These are phyloP conservation scores for Rosa chinensis DNA, from an alignment of 306 rosid genomes.

Conservation along the genomic window DNA sequence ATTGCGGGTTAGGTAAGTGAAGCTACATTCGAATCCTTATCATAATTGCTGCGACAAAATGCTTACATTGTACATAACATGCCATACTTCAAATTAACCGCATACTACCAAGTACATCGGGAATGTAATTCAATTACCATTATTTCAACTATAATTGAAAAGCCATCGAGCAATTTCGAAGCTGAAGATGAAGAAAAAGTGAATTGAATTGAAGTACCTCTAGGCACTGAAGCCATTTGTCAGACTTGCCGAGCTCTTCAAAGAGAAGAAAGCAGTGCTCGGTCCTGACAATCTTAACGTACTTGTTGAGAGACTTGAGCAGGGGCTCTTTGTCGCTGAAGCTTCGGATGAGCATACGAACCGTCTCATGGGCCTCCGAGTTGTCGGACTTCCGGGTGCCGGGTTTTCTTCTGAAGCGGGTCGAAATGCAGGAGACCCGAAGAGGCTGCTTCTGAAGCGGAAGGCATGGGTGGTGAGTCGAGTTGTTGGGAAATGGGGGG, in stretches of 20 bases:
- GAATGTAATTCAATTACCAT: too few relatives aligned
- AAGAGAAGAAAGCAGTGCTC: constrained; percentile 86
- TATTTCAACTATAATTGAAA: too few relatives aligned
- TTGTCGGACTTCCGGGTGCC: constrained; percentile 20
- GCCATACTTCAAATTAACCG: neutral
- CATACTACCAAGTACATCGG: neutral
- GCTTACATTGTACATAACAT: neutral
- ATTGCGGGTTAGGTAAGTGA: constrained; percentile 33
- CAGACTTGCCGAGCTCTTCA: constrained; percentile 71
- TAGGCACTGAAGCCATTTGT: constrained; percentile 87
- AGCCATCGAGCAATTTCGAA: too few relatives aligned
- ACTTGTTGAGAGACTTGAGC: constrained; percentile 68
- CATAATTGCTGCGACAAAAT: constrained; percentile 1
- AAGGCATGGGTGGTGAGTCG: constrained; percentile 32
- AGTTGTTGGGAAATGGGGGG: constrained; percentile 12
- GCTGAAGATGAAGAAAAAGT: too few relatives aligned
- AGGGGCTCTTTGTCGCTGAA: constrained; percentile 71
- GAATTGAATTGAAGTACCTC: constrained; percentile 47
- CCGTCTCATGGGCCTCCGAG: constrained; percentile 65
- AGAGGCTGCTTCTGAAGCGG: constrained; percentile 19
- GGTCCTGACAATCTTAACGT: constrained; percentile 63
- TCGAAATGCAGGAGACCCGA: constrained; percentile 40
- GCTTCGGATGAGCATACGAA: constrained; percentile 50
- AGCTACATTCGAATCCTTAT: constrained; percentile 8
- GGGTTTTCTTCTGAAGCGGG: constrained; percentile 38